Evolutionary conservation across 1,139 yeast species (phyloP), one percentile per base, ranked within the genome.

Genomic region (Candida dubliniensis): DNA sequence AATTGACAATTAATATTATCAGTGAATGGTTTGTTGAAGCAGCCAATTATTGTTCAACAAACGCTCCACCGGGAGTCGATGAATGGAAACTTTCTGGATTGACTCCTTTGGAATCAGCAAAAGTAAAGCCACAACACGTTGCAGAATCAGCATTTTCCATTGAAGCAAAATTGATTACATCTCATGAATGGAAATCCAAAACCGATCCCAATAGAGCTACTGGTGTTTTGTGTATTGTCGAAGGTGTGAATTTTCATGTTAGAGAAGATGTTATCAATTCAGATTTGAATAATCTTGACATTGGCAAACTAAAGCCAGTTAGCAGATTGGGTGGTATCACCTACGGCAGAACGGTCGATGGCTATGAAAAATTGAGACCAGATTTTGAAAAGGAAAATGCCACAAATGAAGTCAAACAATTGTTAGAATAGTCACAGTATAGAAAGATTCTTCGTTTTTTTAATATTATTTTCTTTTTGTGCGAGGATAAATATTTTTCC

Each of bases 11-110:
- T 53, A 81, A 76, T 56, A 71, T 82, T 43, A 71, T 82, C 32
- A 71, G 81, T 38, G 87, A 82, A 58, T 81, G 84, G 84, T 78
- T 80, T 54, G 63, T 76, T 26, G 87, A 82, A 48, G 86, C 86
- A 13, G 84, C 85, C 11, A 80, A 82, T 55, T 73, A 60, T 50
- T 61, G 78, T n/a, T 63, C 76, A 13, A 66, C 67, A 24, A 61
- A 72, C 50, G 72, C 81, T 2, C 86, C 86, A 1, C 41, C 56
- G 1, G 77, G 64, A 1, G 67, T 75, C 12, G 77, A 76, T 49
- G 87, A 82, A 56, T 81, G 83, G 81, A 64, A 71, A 45, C 60
- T 79, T 36, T 55, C 76, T 11, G 87, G 87, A 0, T 63, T 82
- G 46, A 80, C 85, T 1, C 78, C 78, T 2, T 52, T 61, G 7